Evolutionary conservation across 108 stramenopile genomes (phyloP).

Genomic region (Cyclotella sp.): DNA sequence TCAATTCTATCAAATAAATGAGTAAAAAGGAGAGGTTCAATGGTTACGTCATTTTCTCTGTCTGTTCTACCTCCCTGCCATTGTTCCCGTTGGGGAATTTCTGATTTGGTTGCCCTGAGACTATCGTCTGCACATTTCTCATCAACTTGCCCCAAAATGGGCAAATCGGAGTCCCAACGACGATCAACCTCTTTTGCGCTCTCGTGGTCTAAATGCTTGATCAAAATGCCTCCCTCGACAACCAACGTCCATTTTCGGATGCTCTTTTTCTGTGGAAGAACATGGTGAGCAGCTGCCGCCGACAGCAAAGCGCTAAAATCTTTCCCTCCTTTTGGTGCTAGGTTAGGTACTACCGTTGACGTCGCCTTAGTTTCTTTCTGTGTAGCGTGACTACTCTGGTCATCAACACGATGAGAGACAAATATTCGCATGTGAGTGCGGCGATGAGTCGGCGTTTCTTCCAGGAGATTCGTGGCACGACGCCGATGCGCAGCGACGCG

Average conservation of each 20-base stretch:
- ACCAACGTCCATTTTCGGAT: conserved; percentile 61
- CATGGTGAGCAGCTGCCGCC: conserved; percentile 33
- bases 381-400: conserved; percentile 11
- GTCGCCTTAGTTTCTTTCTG: conserved; percentile 10
- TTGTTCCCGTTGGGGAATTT: conserved; percentile 34
- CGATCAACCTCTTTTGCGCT: conserved; percentile 63
- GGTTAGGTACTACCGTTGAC: neutral
- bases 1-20: conserved; percentile 78
- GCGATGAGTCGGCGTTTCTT: conserved; percentile 60
- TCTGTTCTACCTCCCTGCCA: conserved; percentile 48
- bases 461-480: conserved; percentile 56
- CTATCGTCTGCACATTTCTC: conserved; percentile 3
- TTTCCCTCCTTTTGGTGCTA: conserved; percentile 31
- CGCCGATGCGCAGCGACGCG: conserved; percentile 61
- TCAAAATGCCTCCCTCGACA: conserved; percentile 79
- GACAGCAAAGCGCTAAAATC: conserved; percentile 38
- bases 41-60: conserved; percentile 60
- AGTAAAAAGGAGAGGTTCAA: conserved; percentile 69
- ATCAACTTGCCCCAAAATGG: conserved; percentile 32
- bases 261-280: conserved; percentile 14
- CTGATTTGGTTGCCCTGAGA: conserved; percentile 24
- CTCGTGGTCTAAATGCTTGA: conserved; percentile 74
- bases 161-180: conserved; percentile 28
- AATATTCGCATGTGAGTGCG: conserved; percentile 73
- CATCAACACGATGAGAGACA: conserved; percentile 62